A percentile compares a stretch with the other conserved stretches of the same genome.
These are phyloP conservation scores for Salvia rosmarinus DNA, from an alignment of 257 asterid genomes.

Conservation along the genomic window DNA sequence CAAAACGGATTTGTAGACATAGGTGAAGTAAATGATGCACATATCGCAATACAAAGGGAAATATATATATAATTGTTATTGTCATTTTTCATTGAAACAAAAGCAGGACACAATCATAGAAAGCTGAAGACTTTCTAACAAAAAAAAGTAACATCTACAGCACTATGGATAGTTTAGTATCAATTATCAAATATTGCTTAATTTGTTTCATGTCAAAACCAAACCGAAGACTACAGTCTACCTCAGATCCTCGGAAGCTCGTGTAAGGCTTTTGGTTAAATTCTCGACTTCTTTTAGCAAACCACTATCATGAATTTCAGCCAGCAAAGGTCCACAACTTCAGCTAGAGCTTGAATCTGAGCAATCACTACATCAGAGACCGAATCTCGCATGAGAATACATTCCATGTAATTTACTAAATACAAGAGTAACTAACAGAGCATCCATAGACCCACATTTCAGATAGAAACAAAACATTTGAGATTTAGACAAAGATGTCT, in stretches of 20 bases:
- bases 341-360: constrained; percentile 97
- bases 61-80: too few relatives aligned
- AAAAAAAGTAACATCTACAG: not conserved
- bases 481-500: constrained; percentile 5
- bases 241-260: constrained; percentile 92
- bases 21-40: not conserved
- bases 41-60: not conserved
- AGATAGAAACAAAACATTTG: not conserved
- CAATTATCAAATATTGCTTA: not conserved
- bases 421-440: not conserved
- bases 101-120: not conserved
- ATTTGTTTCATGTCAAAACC: constrained; percentile 5
- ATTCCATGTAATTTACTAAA: constrained; percentile 27
- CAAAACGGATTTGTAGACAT: not conserved
- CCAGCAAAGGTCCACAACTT: constrained; percentile 82
- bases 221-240: constrained; percentile 33
- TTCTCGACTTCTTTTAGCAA: constrained; percentile 86
- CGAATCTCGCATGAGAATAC: constrained; percentile 60
- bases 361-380: constrained; percentile 72
- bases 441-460: not conserved
- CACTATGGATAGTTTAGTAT: not conserved
- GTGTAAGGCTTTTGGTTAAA: constrained; percentile 87
- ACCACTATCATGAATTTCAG: constrained; percentile 86
- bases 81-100: not conserved
- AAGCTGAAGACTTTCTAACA: not conserved